A percentile compares a stretch with the other conserved stretches of the same genome.
phyloP scores from a whole-genome alignment of 768 basidiomycete species.

The Mycena albidolilacea region DNA sequence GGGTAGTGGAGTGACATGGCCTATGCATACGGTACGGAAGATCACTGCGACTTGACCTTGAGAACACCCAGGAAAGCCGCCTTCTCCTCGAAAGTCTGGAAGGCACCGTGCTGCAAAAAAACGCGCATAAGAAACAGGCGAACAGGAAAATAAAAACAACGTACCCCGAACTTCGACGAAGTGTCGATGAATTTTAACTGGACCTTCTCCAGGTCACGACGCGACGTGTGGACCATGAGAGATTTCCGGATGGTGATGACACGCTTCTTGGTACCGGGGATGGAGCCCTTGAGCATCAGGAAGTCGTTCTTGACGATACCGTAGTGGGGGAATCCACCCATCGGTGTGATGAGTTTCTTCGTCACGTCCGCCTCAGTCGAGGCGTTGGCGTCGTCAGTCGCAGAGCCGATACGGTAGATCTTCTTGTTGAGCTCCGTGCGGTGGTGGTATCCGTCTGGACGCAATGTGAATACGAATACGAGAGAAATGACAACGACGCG shows the following conservation, averaged over 20 bases:
- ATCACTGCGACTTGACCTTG: slow-evolving; percentile 82
- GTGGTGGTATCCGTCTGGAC: slow-evolving; percentile 92
- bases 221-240: slow-evolving; percentile 95
- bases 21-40: slow-evolving; percentile 58
- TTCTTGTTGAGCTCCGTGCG: slow-evolving; percentile 99
- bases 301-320: slow-evolving; percentile 99
- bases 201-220: slow-evolving; percentile 97
- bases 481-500: slow-evolving; percentile 50
- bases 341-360: slow-evolving; percentile 93
- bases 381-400: slow-evolving; percentile 83
- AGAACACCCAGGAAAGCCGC: slow-evolving; percentile 93
- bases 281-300: slow-evolving; percentile 95
- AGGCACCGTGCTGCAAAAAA: slow-evolving; percentile 84
- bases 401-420: slow-evolving; percentile 94
- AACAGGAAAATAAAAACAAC: slow-evolving; percentile 46
- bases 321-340: slow-evolving; percentile 99
- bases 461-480: slow-evolving; percentile 27
- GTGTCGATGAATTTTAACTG: slow-evolving; percentile 99
- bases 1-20: slow-evolving; percentile 50
- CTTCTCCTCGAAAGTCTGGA: slow-evolving; percentile 99
- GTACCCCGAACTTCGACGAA: slow-evolving; percentile 95
- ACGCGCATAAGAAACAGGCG: slow-evolving; percentile 20
- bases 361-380: slow-evolving; percentile 96
- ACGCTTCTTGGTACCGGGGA: slow-evolving; percentile 98
- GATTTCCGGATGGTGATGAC: slow-evolving; percentile 98